Percentiles rank a stretch among this genome's conserved stretches.
phyloP scores from a whole-genome alignment of 768 basidiomycete genomes.

The Vararia minispora region DNA sequence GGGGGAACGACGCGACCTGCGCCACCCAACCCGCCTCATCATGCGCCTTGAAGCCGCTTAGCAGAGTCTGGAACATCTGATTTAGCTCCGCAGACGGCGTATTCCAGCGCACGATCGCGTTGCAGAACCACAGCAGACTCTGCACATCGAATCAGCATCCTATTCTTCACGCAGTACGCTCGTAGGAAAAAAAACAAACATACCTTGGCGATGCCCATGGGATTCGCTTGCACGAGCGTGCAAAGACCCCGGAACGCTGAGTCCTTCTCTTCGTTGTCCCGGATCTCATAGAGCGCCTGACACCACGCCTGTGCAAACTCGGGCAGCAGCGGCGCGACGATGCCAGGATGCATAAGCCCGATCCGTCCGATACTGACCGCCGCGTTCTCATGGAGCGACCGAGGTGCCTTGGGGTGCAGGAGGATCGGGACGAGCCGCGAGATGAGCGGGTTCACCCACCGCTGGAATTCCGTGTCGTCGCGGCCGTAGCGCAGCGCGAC shows the following conservation, averaged over 20 bases:
- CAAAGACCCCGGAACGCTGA: constrained; percentile 98
- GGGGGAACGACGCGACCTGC: constrained; percentile 77
- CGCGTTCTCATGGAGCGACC: constrained; percentile 94
- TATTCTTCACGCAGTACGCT: background rate
- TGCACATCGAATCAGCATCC: constrained; percentile 27
- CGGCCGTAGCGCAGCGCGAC: constrained; percentile 87
- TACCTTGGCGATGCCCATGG: constrained; percentile 87
- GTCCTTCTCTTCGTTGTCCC: constrained; percentile 99
- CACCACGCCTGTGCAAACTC: constrained; percentile 97
- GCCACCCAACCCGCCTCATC: constrained; percentile 78
- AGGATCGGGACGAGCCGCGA: constrained; percentile 87
- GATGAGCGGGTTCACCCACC: constrained; percentile 84
- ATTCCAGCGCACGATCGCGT: constrained; percentile 93
- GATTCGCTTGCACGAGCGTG: constrained; percentile 90
- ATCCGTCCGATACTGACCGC: constrained; percentile 97
- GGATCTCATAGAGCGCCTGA: constrained; percentile 92
- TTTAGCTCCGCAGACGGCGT: constrained; percentile 87
- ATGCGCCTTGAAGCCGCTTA: constrained; percentile 85
- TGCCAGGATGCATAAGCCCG: constrained; percentile 80
- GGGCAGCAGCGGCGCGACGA: constrained; percentile 81
- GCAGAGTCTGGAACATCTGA: constrained; percentile 84
- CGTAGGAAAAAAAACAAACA: no score
- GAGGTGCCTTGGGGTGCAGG: constrained; percentile 83
- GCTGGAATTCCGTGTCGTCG: constrained; percentile 80
- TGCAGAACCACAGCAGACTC: constrained; percentile 97